Evolutionary conservation across 495 filamentous ascomycete species (phyloP).

Genomic region (Chaetomidium leptoderma): DNA sequence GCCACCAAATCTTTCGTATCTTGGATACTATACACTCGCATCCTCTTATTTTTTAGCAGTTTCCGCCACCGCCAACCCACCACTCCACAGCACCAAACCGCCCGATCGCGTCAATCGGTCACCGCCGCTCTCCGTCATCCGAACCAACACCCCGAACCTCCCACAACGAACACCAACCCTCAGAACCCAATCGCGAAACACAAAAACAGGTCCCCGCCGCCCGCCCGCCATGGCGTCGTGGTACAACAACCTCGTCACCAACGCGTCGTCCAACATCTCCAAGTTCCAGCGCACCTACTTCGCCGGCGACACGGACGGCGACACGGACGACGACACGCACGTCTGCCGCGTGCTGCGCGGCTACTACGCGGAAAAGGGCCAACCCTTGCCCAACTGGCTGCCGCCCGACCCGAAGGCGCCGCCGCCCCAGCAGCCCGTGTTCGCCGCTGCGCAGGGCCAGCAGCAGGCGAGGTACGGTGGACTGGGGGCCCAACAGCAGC

Average conservation of each 20-base stretch:
- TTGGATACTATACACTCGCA: not conserved
- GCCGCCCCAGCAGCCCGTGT: constrained; percentile 48
- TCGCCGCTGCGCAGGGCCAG: constrained; percentile 44
- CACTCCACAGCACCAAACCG: not conserved
- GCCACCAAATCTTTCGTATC: not conserved
- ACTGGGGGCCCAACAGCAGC: constrained; percentile 35
- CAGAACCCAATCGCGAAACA: not conserved
- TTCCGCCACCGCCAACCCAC: not conserved
- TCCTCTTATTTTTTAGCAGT: not conserved
- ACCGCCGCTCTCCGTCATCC: not conserved
- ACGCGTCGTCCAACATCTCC: constrained; percentile 72
- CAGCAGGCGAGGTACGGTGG: constrained; percentile 49
- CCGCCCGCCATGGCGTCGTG: constrained; percentile 63
- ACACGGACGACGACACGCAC: constrained; percentile 92
- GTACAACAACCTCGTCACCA: constrained; percentile 72
- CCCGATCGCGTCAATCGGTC: not conserved
- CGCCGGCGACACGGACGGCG: constrained; percentile 74
- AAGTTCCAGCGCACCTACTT: constrained; percentile 76
- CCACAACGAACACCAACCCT: not conserved
- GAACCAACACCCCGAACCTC: not conserved
- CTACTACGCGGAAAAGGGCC: constrained; percentile 88
- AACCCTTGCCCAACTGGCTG: constrained; percentile 81
- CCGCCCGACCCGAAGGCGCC: constrained; percentile 76
- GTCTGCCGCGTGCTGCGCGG: constrained; percentile 90
- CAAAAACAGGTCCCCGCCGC: not conserved